Conservation (phyloP, 2,329 filamentous ascomycete genomes). For the Cladosporium sp. region DNA sequence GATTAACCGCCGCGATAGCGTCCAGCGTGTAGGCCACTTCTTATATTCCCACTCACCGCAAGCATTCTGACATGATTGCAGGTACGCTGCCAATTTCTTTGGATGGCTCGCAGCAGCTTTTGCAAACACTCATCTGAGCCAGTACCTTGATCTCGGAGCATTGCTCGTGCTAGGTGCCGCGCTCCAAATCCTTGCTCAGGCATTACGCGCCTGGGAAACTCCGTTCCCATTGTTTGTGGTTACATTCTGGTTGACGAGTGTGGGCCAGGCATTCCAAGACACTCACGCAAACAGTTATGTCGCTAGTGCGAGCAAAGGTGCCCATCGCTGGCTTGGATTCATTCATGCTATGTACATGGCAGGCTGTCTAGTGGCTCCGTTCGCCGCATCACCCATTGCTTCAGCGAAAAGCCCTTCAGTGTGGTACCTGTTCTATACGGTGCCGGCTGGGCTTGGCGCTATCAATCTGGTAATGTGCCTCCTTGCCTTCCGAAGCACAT, state of each 20-base stretch:
- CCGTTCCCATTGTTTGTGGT: constrained; percentile 59
- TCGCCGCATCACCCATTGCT: constrained; percentile 25
- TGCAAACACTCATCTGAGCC: constrained; percentile 55
- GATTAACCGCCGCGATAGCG: constrained; percentile 49
- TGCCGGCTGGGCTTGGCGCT: constrained; percentile 23
- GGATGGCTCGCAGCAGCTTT: constrained; percentile 62
- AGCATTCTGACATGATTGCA: constrained; percentile 3
- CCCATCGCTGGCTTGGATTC: constrained; percentile 24
- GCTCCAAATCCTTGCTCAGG: constrained; percentile 57
- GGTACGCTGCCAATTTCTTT: constrained; percentile 48
- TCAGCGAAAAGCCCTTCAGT: constrained; percentile 12
- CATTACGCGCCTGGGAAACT: constrained; percentile 57
- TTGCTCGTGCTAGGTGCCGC: constrained; percentile 58
- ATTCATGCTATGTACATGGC: constrained; percentile 26
- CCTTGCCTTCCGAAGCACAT: constrained; percentile 23
- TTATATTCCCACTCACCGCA: background rate
- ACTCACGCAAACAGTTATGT: constrained; percentile 65
- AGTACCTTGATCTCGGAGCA: constrained; percentile 56
- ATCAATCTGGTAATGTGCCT: constrained; percentile 22
- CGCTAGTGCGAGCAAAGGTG: constrained; percentile 10
- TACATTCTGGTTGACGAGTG: constrained; percentile 59
- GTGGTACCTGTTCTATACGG: constrained; percentile 26
- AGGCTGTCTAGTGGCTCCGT: constrained; percentile 22
- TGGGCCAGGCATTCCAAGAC: constrained; percentile 65
- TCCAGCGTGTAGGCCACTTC: constrained; percentile 44